A percentile compares a stretch with the other conserved stretches of the same genome.
phyloP scores from a whole-genome alignment of 2,329 filamentous ascomycete genomes.

The Plectosphaerella cucumerina region DNA sequence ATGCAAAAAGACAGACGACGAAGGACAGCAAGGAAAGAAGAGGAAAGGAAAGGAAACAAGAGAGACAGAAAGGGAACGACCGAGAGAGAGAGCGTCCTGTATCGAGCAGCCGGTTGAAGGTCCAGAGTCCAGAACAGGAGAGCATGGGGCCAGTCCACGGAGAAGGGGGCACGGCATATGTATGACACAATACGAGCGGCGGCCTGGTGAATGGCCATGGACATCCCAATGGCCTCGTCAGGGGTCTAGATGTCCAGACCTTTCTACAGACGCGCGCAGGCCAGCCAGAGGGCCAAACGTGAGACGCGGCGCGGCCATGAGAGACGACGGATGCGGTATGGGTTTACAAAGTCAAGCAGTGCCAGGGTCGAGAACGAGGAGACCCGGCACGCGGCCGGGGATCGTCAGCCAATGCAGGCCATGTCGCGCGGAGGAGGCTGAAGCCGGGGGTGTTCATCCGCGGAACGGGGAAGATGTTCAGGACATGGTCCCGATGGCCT shows the following conservation, averaged over 20 bases:
- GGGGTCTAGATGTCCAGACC: neutral
- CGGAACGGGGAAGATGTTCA: neutral
- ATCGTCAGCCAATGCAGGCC: neutral
- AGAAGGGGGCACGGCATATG: slow-evolving; percentile 8
- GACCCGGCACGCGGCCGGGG: neutral
- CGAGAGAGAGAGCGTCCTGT: slow-evolving; percentile 2
- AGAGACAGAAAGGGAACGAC: slow-evolving; percentile 2
- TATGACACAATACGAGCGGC: slow-evolving; percentile 4
- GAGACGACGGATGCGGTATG: neutral
- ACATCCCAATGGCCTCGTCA: neutral
- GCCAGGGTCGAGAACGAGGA: neutral
- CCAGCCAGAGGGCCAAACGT: neutral
- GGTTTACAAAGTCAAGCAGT: too few species aligned
- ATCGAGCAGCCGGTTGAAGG: neutral
- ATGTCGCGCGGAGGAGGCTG: neutral
- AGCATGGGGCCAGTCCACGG: neutral
- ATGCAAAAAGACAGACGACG: slow-evolving; percentile 2
- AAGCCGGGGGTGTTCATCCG: neutral
- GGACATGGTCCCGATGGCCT: neutral
- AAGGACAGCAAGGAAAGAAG: slow-evolving; percentile 7
- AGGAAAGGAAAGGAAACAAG: slow-evolving; percentile 2
- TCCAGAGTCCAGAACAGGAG: neutral
- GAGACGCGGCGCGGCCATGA: neutral
- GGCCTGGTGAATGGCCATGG: slow-evolving; percentile 3
- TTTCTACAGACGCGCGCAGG: neutral